Percentiles rank a stretch among this genome's conserved stretches.
Conservation (phyloP, 164 flowering plant genomes). For the Nymphaea colorata region DNA sequence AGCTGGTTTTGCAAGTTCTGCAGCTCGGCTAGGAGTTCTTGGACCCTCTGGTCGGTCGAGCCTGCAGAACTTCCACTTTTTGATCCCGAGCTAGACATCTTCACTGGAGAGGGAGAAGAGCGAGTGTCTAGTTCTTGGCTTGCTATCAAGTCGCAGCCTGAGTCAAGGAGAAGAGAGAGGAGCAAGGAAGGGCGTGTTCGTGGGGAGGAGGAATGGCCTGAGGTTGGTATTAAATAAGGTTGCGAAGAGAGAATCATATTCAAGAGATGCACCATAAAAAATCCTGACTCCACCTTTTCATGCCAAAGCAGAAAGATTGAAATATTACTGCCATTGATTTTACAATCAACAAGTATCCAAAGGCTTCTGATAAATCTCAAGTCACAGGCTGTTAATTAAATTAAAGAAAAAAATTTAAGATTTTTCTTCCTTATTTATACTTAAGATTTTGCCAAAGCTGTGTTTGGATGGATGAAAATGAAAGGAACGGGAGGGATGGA, state of each 20-base stretch:
- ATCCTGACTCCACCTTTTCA: slow-evolving; percentile 15
- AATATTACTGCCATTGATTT: too few species aligned
- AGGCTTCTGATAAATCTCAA: too few species aligned
- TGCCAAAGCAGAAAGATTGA: slow-evolving; percentile 13
- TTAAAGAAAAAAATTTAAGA: too few species aligned
- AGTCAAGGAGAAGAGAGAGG: slow-evolving; percentile 5
- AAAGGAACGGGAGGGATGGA: too few species aligned
- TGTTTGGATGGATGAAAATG: too few species aligned
- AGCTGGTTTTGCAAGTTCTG: slow-evolving; percentile 78
- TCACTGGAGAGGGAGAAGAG: slow-evolving; percentile 4
- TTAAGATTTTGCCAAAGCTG: too few species aligned
- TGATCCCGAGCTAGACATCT: slow-evolving; percentile 86
- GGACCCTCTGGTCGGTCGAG: slow-evolving; percentile 73
- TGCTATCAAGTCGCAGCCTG: neutral
- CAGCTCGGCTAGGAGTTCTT: slow-evolving; percentile 66
- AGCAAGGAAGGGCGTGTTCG: slow-evolving; percentile 8
- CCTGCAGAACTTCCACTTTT: slow-evolving; percentile 2
- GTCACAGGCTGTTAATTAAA: too few species aligned
- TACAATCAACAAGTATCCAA: too few species aligned
- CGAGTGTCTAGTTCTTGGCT: neutral
- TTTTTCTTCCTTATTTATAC: too few species aligned
- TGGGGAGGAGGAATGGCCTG: slow-evolving; percentile 3
- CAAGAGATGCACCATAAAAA: slow-evolving; percentile 22
- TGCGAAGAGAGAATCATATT: slow-evolving; percentile 2
- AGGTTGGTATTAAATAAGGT: neutral